Evolutionary conservation across 2,329 filamentous ascomycete species (phyloP).

Genomic region (Madurella fahalii): DNA sequence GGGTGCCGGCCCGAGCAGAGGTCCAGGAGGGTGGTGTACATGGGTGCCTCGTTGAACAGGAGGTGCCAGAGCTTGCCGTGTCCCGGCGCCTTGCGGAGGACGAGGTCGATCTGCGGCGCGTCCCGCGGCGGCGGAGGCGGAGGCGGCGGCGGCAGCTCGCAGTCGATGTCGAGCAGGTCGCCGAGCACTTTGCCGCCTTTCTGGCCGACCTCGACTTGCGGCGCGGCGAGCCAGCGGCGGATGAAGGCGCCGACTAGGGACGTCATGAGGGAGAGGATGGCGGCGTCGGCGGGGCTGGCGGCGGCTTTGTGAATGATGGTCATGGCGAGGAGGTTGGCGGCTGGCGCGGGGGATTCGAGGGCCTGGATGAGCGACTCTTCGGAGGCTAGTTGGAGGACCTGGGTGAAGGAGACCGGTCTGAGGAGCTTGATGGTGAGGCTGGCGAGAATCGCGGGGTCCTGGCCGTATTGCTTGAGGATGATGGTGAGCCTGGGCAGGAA

Average conservation of each 20-base stretch:
- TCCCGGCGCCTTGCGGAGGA: conserved; percentile 40
- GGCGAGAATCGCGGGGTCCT: conserved; percentile 49
- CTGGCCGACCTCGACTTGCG: conserved; percentile 54
- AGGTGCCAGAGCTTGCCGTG: conserved; percentile 52
- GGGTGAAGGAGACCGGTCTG: conserved; percentile 47
- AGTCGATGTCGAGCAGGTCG: conserved; percentile 54
- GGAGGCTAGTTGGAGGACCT: conserved; percentile 49
- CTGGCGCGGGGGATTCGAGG: conserved; percentile 49
- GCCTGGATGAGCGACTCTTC: conserved; percentile 49
- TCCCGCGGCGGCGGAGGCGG: conserved; percentile 25
- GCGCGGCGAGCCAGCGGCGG: conserved; percentile 49
- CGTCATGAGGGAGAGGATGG: conserved; percentile 48
- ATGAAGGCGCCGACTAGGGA: conserved; percentile 47
- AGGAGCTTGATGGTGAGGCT: conserved; percentile 55
- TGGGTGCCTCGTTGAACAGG: conserved; percentile 43
- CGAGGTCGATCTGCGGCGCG: conserved; percentile 28
- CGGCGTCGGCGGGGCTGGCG: conserved; percentile 43
- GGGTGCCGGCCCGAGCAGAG: conserved; percentile 33
- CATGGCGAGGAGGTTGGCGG: conserved; percentile 56
- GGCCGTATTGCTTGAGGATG: conserved; percentile 48
- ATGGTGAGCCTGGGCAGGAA: conserved; percentile 52
- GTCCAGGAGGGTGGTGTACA: conserved; percentile 44
- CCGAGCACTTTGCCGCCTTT: conserved; percentile 47
- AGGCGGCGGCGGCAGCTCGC: conserved; percentile 35
- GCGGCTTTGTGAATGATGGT: conserved; percentile 54